phyloP scores from a whole-genome alignment of 1,139 yeast genomes.

The Suhomyces atakaporum region DNA sequence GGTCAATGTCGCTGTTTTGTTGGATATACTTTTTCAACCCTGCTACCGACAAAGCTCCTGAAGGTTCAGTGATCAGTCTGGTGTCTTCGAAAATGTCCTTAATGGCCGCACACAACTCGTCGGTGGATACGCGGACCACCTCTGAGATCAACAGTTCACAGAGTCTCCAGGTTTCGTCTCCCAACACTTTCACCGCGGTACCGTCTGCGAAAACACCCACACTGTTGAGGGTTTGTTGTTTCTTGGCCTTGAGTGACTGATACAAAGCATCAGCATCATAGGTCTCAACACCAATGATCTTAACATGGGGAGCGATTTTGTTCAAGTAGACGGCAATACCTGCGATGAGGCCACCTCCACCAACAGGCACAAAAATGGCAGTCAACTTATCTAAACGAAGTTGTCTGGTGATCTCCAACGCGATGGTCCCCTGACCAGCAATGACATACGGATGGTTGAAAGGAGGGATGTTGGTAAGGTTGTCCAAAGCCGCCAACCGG shows the following conservation, averaged over 20 bases:
- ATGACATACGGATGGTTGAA: conserved; percentile 96
- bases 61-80: conserved; percentile 90
- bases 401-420: conserved; percentile 89
- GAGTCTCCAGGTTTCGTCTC: conserved; percentile 87
- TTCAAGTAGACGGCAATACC: conserved; percentile 90
- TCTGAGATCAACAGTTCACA: conserved; percentile 83
- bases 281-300: conserved; percentile 94
- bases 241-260: conserved; percentile 62
- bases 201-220: conserved; percentile 99
- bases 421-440: conserved; percentile 99
- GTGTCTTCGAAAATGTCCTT: conserved; percentile 97
- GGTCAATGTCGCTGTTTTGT: conserved; percentile 67
- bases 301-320: conserved; percentile 96
- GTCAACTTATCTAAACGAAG: conserved; percentile 72
- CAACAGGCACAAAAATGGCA: conserved; percentile 91
- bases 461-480: conserved; percentile 89
- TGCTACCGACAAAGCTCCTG: conserved; percentile 95
- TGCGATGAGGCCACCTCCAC: conserved; percentile 96
- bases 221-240: conserved; percentile 56
- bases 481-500: conserved; percentile 65
- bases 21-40: conserved; percentile 84
- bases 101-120: conserved; percentile 96
- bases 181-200: conserved; percentile 91
- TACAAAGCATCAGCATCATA: conserved; percentile 90
- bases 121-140: conserved; percentile 83